phyloP scores from a whole-genome alignment of 345 rosid species.

The Syzygium jambos region DNA sequence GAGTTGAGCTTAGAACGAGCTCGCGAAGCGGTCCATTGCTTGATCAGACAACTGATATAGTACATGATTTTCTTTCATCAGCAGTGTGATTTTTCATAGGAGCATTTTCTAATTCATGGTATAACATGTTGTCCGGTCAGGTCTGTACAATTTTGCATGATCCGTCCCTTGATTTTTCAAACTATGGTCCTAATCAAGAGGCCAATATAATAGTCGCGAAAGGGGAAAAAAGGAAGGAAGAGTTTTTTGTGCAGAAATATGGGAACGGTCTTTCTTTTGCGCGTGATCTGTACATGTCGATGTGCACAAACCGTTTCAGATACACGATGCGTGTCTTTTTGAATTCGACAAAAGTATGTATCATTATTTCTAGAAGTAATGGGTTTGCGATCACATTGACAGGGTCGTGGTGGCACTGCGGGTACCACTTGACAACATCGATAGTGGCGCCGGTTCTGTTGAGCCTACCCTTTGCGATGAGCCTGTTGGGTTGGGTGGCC shows the following conservation, averaged over 20 bases:
- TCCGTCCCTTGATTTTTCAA: not conserved
- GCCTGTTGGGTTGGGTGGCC: conserved; percentile 24
- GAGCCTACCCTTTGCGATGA: conserved; percentile 20
- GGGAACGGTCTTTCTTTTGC: not conserved
- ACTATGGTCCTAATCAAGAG: not conserved
- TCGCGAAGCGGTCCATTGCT: not conserved
- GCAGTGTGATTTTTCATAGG: not conserved
- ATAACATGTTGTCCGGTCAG: not conserved
- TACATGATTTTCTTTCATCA: not conserved
- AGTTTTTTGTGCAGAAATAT: not conserved
- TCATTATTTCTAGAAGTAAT: not conserved
- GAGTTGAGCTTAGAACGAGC: not conserved
- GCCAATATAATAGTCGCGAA: not conserved
- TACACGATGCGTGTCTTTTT: not conserved
- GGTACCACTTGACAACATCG: conserved; percentile 31
- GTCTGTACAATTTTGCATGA: not conserved
- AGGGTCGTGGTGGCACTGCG: conserved; percentile 33
- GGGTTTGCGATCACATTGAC: not conserved
- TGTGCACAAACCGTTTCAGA: not conserved
- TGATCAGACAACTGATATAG: not conserved
- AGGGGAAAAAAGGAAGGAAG: not conserved
- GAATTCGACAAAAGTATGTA: not conserved
- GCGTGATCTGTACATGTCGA: not conserved
- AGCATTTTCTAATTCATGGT: not conserved
- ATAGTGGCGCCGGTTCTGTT: conserved; percentile 23